A percentile compares a stretch with the other conserved stretches of the same genome.
Evolutionary conservation across 140 eudicot species (phyloP).

Genomic region (Cichorium intybus): DNA sequence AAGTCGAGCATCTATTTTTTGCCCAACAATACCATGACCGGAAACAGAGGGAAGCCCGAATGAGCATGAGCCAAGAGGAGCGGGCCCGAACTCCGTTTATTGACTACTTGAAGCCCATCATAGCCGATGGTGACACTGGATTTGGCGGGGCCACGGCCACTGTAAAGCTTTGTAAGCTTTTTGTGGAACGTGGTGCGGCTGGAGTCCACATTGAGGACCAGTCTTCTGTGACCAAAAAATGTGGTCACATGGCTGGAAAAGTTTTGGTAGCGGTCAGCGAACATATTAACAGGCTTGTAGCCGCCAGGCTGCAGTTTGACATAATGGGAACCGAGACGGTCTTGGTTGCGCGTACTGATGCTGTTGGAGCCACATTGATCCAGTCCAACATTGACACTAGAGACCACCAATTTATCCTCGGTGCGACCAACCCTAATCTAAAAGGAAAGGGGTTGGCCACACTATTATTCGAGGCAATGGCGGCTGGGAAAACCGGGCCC

Average conservation of each 20-base stretch:
- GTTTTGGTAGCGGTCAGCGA: conserved; percentile 79
- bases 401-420: conserved; percentile 87
- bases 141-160: conserved; percentile 98
- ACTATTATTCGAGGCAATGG: conserved; percentile 56
- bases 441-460: conserved; percentile 71
- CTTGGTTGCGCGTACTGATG: conserved; percentile 88
- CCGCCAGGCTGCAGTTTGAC: conserved; percentile 83
- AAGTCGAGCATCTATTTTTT: conserved; percentile 82
- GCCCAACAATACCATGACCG: conserved; percentile 94
- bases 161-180: conserved; percentile 86
- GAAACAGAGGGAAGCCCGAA: conserved; percentile 90
- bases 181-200: conserved; percentile 95
- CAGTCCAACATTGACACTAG: conserved; percentile 79
- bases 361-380: conserved; percentile 78
- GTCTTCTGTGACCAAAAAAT: conserved; percentile 87
- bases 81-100: conserved; percentile 65
- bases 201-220: conserved; percentile 98
- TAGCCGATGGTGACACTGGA: conserved; percentile 97
- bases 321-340: conserved; percentile 90
- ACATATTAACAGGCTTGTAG: conserved; percentile 83
- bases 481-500: conserved; percentile 66
- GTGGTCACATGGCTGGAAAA: conserved; percentile 98
- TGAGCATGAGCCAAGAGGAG: conserved; percentile 83
- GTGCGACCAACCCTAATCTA: conserved; percentile 65
- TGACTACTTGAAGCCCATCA: conserved; percentile 86